These are phyloP conservation scores for Ceratocystis alfenasii DNA, from an alignment of 2,329 filamentous ascomycete species.

Conservation along the genomic window DNA sequence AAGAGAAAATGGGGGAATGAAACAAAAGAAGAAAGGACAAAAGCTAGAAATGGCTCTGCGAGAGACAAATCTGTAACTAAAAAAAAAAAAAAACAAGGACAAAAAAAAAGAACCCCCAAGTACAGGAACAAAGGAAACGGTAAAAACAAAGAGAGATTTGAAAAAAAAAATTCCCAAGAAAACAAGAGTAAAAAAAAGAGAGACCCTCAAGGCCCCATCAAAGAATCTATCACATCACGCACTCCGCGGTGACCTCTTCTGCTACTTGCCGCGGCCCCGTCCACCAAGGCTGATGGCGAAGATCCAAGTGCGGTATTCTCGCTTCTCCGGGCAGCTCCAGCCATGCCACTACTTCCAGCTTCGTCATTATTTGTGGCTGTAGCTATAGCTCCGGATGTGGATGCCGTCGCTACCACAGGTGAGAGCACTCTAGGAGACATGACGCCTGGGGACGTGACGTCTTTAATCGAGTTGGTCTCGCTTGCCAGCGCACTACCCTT, in stretches of 20 bases:
- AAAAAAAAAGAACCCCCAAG: background rate
- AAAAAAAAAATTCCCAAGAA: background rate
- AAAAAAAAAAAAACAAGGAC: background rate
- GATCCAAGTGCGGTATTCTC: background rate
- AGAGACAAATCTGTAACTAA: background rate
- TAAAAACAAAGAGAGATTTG: background rate
- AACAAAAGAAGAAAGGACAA: too few relatives aligned
- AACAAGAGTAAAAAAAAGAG: background rate
- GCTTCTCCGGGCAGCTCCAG: background rate
- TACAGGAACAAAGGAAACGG: background rate
- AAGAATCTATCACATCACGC: slow-evolving; percentile 33
- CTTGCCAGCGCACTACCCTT: slow-evolving; percentile 44
- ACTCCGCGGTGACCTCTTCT: background rate
- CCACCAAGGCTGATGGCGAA: background rate
- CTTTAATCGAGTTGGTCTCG: slow-evolving; percentile 48
- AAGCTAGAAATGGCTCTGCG: too few relatives aligned
- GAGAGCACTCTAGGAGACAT: slow-evolving; percentile 27
- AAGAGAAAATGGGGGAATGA: background rate
- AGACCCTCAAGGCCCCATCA: slow-evolving; percentile 37
- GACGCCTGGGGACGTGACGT: slow-evolving; percentile 32
- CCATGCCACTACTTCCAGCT: background rate
- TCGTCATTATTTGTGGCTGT: background rate
- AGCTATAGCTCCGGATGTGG: background rate
- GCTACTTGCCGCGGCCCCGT: background rate
- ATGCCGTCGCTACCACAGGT: slow-evolving; percentile 11